Conservation (phyloP, 2,329 filamentous ascomycete genomes). For the Claviceps capensis region DNA sequence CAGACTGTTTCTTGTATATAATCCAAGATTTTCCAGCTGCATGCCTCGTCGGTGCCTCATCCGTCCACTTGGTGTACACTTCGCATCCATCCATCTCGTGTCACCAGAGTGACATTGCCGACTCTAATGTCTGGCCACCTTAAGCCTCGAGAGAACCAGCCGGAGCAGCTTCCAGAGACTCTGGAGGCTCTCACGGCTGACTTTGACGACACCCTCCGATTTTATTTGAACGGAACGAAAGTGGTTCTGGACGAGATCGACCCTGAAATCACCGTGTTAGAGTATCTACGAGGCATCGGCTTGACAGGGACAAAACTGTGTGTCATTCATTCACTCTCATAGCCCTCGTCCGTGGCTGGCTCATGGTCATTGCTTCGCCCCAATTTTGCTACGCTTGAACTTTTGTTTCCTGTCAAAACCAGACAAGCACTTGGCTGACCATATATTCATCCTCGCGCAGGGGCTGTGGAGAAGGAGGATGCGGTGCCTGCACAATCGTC, state of each 20-base stretch:
- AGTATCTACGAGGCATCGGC: constrained; percentile 86
- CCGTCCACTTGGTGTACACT: no score
- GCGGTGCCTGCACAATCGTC: constrained; percentile 91
- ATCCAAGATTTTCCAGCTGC: no score
- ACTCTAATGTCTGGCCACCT: not conserved
- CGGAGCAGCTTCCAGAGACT: constrained; percentile 20
- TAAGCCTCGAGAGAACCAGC: constrained; percentile 46
- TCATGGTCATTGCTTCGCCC: no score
- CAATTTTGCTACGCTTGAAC: no score
- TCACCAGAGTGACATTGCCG: no score
- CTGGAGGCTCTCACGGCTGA: constrained; percentile 46
- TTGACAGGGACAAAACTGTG: constrained; percentile 87
- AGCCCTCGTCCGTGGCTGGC: not conserved
- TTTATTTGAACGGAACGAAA: constrained; percentile 90
- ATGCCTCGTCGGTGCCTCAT: no score
- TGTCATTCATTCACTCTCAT: constrained; percentile 9
- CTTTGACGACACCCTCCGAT: constrained; percentile 79
- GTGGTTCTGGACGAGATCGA: constrained; percentile 77
- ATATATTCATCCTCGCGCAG: constrained; percentile 18
- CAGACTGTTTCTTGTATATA: no score
- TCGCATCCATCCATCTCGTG: no score
- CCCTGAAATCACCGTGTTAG: constrained; percentile 80
- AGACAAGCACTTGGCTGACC: not conserved
- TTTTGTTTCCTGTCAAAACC: not conserved
- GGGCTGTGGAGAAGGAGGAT: constrained; percentile 91